A percentile compares a stretch with the other conserved stretches of the same genome.
Evolutionary conservation across 2,329 filamentous ascomycete species (phyloP).

Genomic region (Claviceps humidiphila): DNA sequence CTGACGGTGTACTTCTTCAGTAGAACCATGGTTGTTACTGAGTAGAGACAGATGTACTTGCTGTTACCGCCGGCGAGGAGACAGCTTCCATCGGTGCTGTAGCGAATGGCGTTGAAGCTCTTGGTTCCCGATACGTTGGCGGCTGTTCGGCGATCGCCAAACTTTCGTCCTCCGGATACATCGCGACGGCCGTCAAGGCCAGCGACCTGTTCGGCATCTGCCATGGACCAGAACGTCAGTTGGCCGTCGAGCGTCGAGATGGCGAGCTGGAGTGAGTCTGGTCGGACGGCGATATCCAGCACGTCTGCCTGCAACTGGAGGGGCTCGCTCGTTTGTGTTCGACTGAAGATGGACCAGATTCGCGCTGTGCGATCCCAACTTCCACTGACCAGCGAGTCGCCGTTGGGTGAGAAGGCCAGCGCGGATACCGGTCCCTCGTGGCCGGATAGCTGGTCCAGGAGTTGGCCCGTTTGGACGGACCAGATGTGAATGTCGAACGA

Average conservation of each 20-base stretch:
- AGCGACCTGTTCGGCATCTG: conserved; percentile 73
- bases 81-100: conserved; percentile 85
- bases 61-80: conserved; percentile 86
- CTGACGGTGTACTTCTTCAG: conserved; percentile 94
- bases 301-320: conserved; percentile 87
- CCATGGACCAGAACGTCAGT: conserved; percentile 86
- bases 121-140: conserved; percentile 87
- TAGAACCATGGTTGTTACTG: conserved; percentile 80
- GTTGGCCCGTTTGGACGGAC: conserved; percentile 94
- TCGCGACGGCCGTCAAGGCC: conserved; percentile 84
- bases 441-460: conserved; percentile 79
- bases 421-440: conserved; percentile 90
- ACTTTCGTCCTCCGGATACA: conserved; percentile 80
- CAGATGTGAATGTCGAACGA: conserved; percentile 97
- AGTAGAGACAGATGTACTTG: conserved; percentile 97
- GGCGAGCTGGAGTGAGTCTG: conserved; percentile 82
- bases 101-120: conserved; percentile 73
- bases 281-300: conserved; percentile 71
- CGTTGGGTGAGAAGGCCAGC: conserved; percentile 78
- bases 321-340: conserved; percentile 90
- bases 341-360: conserved; percentile 88
- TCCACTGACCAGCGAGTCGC: conserved; percentile 70
- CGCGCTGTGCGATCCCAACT: conserved; percentile 95
- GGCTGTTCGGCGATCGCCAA: conserved; percentile 77
- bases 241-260: conserved; percentile 90